Base-by-base conservation (phyloP, 768 basidiomycete genomes). In the Amanita rimosa region DNA sequence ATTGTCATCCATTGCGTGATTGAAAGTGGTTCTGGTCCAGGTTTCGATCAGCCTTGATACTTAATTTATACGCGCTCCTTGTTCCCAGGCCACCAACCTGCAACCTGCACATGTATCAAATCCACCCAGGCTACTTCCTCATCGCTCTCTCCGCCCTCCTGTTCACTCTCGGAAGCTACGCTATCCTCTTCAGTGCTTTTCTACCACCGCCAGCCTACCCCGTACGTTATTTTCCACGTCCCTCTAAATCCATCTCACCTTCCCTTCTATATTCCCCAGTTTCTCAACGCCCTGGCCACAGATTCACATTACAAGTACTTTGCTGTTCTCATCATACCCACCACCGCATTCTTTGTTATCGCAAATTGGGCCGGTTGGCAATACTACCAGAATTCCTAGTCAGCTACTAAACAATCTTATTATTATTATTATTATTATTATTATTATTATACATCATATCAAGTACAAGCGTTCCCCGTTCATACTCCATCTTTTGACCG, bases 321-420 rank as follows among this genome's bases (percentile, higher is more conserved):
- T 55, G 58, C 66, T 26, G 65, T 93, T 9, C 66, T 96, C 34
- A 69, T 93, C 38, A 74, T 97, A 39, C 92, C 95, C 10, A 82
- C 83, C 6, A 78, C 74, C 8, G 73, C 84, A 35, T 93, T 90
- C 65, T 95, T 93, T 63, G 86, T 91, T 46, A 98, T 98, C 58
- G 91, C 92, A 36, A 97, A 97, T 59, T 98, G 95, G 95, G 89
- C 95, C 34, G 94, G 94, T 36, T 97, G 93, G 92, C 92, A 97
- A 64, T 96, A 91, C 64, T 97, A 90, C 62, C 80, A 86, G 38
- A 92, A 93, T 63, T 90, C 91, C 9, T 94, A 34, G n/a, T 34
- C n/a, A n/a, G n/a, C n/a, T n/a, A n/a, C n/a, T n/a, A n/a, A n/a
- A n/a, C n/a, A n/a, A n/a, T n/a, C n/a, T n/a, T n/a, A n/a, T n/a